Base-by-base conservation (phyloP, 805 yeast species). In the Torulaspora maleeae region DNA sequence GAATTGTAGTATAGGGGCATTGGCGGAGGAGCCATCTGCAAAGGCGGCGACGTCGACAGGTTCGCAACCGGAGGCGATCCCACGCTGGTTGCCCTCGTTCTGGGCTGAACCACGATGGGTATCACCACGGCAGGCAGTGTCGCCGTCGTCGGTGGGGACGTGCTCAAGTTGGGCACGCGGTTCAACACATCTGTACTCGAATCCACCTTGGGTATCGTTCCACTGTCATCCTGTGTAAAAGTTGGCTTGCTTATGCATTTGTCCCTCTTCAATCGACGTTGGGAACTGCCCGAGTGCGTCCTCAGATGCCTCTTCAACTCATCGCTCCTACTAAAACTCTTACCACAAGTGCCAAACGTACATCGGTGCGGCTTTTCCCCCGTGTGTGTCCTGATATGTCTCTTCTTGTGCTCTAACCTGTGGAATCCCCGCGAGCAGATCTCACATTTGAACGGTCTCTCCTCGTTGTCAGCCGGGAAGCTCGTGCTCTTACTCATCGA, bases 351-450 rank as follows among this genome's bases (percentile, higher is more conserved):
- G 2, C 91, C 89, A 56, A 76, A 86, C 16, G 81, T 76, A 64
- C 96, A 87, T 37, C 79, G 82, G 60, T 86, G 91, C 2, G 95
- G 95, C 62, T 86, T 86, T 62, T 88, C 95, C 36, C 96, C 96
- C 2, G 96, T 87, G 66, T 87, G 96, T 12, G 95, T 87, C 43
- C 95, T 73, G 51, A 88, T 85, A 61, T 87, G 96, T 53, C 96
- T 76, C 7, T 95, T 87, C 63, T 86, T 95, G 64, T 87, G 96
- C 64, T 87, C 96, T 40, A 88, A 71, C 47, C 96, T 74, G 64
- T 86, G 91, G 64, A 88, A 88, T 10, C 93, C 87, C 68, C 86
- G 86, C 44, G 79, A 83, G 64, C 96, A 88, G 56, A 85, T 73
- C 19, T 89, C 83, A 58, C 96, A 88, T 56, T 82, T 79, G 72